phyloP scores from a whole-genome alignment of 2,329 filamentous ascomycete species.

The Pseudogymnoascus pannorum region DNA sequence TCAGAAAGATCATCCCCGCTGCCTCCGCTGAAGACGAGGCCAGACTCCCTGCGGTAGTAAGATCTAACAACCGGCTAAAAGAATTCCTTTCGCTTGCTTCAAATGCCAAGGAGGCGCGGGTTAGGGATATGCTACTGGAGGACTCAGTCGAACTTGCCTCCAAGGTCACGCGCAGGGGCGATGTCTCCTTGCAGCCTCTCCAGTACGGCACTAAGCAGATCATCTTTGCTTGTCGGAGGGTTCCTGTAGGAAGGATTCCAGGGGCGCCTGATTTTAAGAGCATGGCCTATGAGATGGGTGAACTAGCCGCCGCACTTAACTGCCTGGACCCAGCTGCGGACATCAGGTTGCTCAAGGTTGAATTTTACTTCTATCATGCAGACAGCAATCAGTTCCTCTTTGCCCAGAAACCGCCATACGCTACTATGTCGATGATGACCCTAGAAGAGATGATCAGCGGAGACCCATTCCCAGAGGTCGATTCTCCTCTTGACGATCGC shows the following conservation, averaged over 20 bases:
- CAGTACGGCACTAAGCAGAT: not conserved
- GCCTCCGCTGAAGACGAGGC: not conserved
- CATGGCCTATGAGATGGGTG: not conserved
- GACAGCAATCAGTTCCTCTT: slow-evolving; percentile 6
- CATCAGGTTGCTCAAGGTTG: not conserved
- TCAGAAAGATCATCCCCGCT: slow-evolving; percentile 7
- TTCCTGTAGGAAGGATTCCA: not conserved
- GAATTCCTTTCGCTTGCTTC: not conserved
- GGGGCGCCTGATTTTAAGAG: not conserved
- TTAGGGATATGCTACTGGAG: not conserved
- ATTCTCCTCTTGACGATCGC: slow-evolving; percentile 17
- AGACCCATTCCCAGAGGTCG: not conserved
- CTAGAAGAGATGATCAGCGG: not conserved
- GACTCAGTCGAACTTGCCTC: not conserved
- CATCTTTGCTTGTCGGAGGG: not conserved
- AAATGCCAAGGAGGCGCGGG: not conserved
- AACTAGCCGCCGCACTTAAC: not conserved
- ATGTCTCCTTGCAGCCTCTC: not conserved
- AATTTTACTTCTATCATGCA: slow-evolving; percentile 5
- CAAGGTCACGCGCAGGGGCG: not conserved
- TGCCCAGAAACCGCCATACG: not conserved
- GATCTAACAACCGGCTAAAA: not conserved
- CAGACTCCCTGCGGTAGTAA: not conserved
- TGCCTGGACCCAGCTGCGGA: not conserved
- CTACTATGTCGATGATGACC: not conserved